phyloP scores from a whole-genome alignment of 768 basidiomycete species.

The Leccinum aurantiacum region DNA sequence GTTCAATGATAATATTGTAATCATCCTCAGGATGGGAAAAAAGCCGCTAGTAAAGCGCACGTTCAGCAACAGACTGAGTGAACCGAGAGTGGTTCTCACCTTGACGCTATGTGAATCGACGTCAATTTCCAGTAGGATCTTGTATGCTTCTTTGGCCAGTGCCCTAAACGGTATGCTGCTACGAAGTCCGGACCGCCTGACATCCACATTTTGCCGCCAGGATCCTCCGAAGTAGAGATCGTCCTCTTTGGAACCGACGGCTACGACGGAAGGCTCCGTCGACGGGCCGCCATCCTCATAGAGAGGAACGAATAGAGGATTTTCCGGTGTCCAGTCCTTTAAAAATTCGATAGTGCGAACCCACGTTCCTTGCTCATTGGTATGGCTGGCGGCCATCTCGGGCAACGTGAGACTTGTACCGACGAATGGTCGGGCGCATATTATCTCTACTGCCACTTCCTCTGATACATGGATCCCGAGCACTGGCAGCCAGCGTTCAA shows the following conservation, averaged over 20 bases:
- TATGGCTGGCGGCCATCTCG: constrained; percentile 40
- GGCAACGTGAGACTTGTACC: constrained; percentile 37
- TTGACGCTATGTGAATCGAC: constrained; percentile 52
- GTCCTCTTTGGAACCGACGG: constrained; percentile 42
- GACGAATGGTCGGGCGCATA: constrained; percentile 80
- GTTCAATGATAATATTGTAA: constrained; percentile 30
- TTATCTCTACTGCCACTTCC: constrained; percentile 74
- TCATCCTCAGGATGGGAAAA: constrained; percentile 82
- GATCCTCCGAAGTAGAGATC: constrained; percentile 76
- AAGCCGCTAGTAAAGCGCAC: constrained; percentile 52
- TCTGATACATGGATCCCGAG: constrained; percentile 68
- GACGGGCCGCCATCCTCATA: constrained; percentile 38
- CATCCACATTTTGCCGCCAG: constrained; percentile 77
- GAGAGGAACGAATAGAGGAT: constrained; percentile 72
- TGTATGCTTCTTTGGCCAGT: constrained; percentile 75
- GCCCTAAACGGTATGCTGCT: constrained; percentile 70
- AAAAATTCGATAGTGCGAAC: constrained; percentile 74
- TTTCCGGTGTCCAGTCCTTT: constrained; percentile 82
- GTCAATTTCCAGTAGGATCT: constrained; percentile 55
- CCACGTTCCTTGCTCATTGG: constrained; percentile 80
- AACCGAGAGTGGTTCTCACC: constrained; percentile 40
- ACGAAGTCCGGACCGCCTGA: constrained; percentile 60
- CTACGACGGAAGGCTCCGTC: constrained; percentile 21
- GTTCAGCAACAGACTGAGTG: neutral
- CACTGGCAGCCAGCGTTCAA: constrained; percentile 85